Conservation (phyloP, 139 green algal species). For the Parachlorella kessleri region DNA sequence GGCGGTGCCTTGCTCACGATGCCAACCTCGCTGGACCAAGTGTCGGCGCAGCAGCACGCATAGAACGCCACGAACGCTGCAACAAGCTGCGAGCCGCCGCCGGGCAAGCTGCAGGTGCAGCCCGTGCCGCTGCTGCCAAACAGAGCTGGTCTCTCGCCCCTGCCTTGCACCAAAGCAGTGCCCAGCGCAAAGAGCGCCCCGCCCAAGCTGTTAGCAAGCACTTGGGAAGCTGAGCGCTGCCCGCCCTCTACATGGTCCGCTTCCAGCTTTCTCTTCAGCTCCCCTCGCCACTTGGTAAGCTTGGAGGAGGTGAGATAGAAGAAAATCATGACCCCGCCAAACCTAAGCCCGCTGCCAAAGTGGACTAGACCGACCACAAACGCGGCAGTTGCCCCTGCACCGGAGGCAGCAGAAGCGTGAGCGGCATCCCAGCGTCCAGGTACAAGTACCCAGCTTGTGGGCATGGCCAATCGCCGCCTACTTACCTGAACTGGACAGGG, state of each 20-base stretch:
- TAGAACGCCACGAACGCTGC: conserved; percentile 83
- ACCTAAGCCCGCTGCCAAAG: conserved; percentile 5
- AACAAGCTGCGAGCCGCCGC: neutral
- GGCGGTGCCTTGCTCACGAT: conserved; percentile 68
- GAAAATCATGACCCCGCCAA: conserved; percentile 21
- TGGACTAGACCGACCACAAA: conserved; percentile 8
- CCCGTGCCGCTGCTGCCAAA: neutral
- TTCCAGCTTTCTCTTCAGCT: conserved; percentile 41
- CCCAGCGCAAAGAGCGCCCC: conserved; percentile 5
- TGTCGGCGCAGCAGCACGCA: conserved; percentile 92
- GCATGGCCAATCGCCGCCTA: neutral
- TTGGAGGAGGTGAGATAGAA: conserved; percentile 37
- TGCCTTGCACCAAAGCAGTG: neutral
- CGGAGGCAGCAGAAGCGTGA: neutral
- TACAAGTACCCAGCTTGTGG: neutral
- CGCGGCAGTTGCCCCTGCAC: conserved; percentile 22
- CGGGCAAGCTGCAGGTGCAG: neutral
- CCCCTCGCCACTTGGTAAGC: conserved; percentile 35
- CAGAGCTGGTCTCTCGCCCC: too few relatives aligned
- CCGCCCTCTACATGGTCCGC: conserved; percentile 29
- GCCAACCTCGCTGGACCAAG: conserved; percentile 91
- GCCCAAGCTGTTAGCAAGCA: conserved; percentile 35
- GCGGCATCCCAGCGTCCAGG: neutral
- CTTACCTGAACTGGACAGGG: conserved; percentile 7
- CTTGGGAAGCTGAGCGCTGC: conserved; percentile 28